Evolutionary conservation across 768 basidiomycete species (phyloP), one percentile per base, ranked within the genome.

Genomic region (Phaeotremella fagi): DNA sequence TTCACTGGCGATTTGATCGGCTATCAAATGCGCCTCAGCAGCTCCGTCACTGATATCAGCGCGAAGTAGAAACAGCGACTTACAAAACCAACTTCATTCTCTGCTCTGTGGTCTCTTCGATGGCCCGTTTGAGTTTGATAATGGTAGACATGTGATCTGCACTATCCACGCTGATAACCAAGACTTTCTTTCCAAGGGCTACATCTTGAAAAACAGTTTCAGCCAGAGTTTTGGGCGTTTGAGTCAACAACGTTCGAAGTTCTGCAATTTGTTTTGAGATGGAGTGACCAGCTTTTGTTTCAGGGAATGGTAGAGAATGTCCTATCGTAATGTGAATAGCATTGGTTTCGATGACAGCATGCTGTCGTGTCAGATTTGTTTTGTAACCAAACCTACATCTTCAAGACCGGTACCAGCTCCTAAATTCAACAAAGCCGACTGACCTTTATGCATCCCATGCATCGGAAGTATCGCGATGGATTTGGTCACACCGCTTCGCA

Each of bases 91-190:
- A 71, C 22, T 77, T 77, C 6, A 62, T 72, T 37, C 68, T 58
- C 1, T 55, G 68, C n/a, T 76, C 77, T 2, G 56, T 70, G 38
- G 67, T 55, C 2, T 59, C 61, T 49, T 85, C 83, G 25, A 82
- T 74, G 45, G 86, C 83, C 18, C 66, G 63, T 76, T 87, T 86
- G 42, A 87, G 77, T 9, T 68, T 57, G 42, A 86, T 77, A 24
- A 87, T 69, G 1, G 80, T 78, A 9, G 83, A 82, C 66, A 87
- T 85, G 43, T 81, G 75, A 59, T 87, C 85, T 2, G 83, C 84
- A 64, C 78, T 84, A 50, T 83, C 64, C 0, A 81, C 82, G 4
- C 77, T 67, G n/a, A 86, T 74, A 9, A 85, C 82, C 7, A 87
- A 76, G 0, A 83, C 81, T 2, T 83, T 66, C 31, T 78, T 59